Conservation (phyloP, 2,329 filamentous ascomycete species). For the Aspergillus ochraceus region DNA sequence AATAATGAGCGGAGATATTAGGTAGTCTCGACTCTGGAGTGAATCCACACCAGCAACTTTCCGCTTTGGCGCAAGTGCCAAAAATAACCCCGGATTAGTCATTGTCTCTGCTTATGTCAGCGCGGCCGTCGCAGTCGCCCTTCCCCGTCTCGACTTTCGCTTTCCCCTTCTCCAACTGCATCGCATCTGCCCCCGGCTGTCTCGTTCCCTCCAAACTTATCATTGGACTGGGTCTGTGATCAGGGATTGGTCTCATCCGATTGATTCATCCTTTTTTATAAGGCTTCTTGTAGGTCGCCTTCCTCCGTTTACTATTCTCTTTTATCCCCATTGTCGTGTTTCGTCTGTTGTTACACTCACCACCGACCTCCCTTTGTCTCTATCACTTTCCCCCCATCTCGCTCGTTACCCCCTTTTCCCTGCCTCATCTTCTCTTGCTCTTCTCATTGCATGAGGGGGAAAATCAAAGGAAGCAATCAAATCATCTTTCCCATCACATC, state of each 20-base stretch:
- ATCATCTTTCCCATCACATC: background rate
- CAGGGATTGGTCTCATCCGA: conserved; percentile 16
- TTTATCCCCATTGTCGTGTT: conserved; percentile 15
- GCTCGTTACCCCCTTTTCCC: background rate
- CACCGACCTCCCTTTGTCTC: conserved; percentile 13
- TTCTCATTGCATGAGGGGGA: background rate
- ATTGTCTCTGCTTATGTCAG: background rate
- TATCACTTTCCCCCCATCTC: conserved; percentile 10
- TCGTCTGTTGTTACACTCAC: conserved; percentile 11
- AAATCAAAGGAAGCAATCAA: background rate
- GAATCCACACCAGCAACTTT: background rate
- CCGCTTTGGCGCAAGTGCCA: conserved; percentile 7
- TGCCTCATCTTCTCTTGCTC: background rate
- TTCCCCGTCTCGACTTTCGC: conserved; percentile 4
- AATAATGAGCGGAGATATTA: no score
- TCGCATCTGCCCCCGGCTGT: conserved; percentile 8
- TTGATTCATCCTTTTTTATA: conserved; percentile 20
- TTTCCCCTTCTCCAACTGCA: conserved; percentile 7
- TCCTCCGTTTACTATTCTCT: conserved; percentile 22
- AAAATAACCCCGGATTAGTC: background rate
- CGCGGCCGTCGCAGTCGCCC: background rate
- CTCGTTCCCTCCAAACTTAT: conserved; percentile 12
- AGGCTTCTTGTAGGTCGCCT: conserved; percentile 48
- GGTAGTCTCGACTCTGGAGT: background rate
- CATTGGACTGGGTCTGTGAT: conserved; percentile 17